Evolutionary conservation across 352 stramenopile genomes (phyloP), one percentile per base, ranked within the genome.

Genomic region (Peronosclerospora sorghi): DNA sequence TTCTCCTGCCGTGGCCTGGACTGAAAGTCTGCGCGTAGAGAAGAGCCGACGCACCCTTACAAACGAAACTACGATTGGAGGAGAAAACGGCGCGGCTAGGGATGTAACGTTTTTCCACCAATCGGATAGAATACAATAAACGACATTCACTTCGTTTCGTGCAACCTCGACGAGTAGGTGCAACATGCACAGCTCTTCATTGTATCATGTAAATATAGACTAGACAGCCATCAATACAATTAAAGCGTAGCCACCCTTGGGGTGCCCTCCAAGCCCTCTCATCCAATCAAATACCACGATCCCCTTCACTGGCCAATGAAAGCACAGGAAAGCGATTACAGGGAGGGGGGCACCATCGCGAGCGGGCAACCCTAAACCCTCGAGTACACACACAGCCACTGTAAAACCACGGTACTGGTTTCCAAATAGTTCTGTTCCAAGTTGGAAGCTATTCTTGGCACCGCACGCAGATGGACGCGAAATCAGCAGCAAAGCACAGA

Each of bases 11-110:
- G 30, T 32, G 14, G 18, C 37, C 20, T 53, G 37, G 32, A 54
- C 52, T 62, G 56, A 66, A 59, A 54, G 44, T 48, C 48, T 66
- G 37, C 13, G 51, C 9, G 34, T 42, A 62, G 26, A 65, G 34
- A 35, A 29, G 13, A 42, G 44, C 8, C 37, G 20, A 13, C 30
- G 10, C 8, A 17, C 13, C 36, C 20, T 38, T 46, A n/a, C 41
- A 13, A 15, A 44, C 36, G 26, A 19, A 5, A 12, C 18, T 13
- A 14, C 39, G 30, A 62, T 57, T 58, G 48, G 53, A 43, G 32
- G 53, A 62, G 21, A 26, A 26, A 26, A 26, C 21, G 57, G 56
- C 29, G 42, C 12, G 28, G 28, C 1, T 41, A 41, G 40, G 40
- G 17, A 19, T 48, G 19, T 26, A 6, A 26, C 21, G n/a, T 20